Evolutionary conservation across 2,329 filamentous ascomycete species (phyloP), one percentile per base, ranked within the genome.

Genomic region (Nectriaceae sp.): DNA sequence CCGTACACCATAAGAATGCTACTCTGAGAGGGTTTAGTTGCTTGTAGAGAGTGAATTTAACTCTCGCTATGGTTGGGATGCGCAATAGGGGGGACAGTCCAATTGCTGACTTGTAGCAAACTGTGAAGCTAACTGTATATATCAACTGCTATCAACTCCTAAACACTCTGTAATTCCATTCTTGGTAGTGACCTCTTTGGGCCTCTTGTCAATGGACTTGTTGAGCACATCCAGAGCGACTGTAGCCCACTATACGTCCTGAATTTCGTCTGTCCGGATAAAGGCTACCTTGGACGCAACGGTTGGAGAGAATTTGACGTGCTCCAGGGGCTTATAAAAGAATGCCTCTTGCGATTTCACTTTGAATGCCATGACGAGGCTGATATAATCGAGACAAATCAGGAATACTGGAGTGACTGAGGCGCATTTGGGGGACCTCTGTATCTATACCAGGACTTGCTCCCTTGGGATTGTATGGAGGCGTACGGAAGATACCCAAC

Each of bases 381-480:
- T 2, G 73, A 76, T 47, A 62, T 76, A 4, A 67, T 75, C 21
- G 74, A 76, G 53, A 67, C 65, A 1, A 66, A 69, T 11, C 63
- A 68, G 46, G 72, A 76, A 57, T 76, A 76, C 50, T 76, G 73
- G 74, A 61, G 70, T 44, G 73, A 75, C 53, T 76, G 72, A 71
- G 72, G 68, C 4, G 66, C 62, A 8, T 74, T 76, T 46, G 67
- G 62, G 1, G 61, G 59, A 3, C 65, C 63, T 1, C 50, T 74
- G 1, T 76, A 75, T 53, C 57, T 48, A 11, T 68, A 73, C 40
- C 72, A 74, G 44, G 65, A 70, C 42, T 39, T 74, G 15, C 76
- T 76, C 40, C 74, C 72, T 0, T 76, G 73, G 73, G 74, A 76
- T 47, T 77, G 74, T 54, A 76, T 73, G 3, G 72, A 75, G 50